Evolutionary conservation across 805 yeast genomes (phyloP).

Genomic region (Ogataea neopini): DNA sequence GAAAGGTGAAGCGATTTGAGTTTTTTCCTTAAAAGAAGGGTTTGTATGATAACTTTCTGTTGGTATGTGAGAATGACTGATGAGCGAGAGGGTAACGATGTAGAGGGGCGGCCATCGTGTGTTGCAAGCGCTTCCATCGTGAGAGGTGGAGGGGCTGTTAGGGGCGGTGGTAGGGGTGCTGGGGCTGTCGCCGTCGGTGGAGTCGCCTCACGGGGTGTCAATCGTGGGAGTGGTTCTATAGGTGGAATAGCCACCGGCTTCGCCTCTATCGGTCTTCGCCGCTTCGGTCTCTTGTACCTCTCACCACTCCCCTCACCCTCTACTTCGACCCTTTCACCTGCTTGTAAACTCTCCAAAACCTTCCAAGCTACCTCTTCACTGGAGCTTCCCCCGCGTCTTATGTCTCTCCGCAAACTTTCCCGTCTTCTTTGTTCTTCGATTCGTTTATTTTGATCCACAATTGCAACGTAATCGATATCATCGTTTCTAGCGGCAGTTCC

Average conservation of each 20-base stretch:
- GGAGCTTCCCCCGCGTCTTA: neutral
- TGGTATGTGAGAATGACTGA: slow-evolving; percentile 27
- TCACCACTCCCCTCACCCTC: slow-evolving; percentile 1
- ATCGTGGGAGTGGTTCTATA: no score
- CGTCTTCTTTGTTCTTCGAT: slow-evolving; percentile 14
- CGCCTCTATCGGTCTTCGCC: slow-evolving; percentile 2
- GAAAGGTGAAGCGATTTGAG: slow-evolving; percentile 43
- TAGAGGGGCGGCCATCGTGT: slow-evolving; percentile 14
- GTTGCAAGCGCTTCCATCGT: slow-evolving; percentile 23
- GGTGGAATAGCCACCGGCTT: neutral
- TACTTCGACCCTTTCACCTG: slow-evolving; percentile 9
- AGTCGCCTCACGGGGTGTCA: no score
- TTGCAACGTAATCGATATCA: slow-evolving; percentile 24
- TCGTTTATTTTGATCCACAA: slow-evolving; percentile 25
- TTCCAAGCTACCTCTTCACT: slow-evolving; percentile 33
- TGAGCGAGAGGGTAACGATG: neutral
- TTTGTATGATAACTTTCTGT: slow-evolving; percentile 59
- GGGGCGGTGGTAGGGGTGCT: neutral
- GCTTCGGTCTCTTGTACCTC: slow-evolving; percentile 19
- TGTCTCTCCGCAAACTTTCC: slow-evolving; percentile 4
- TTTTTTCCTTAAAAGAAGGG: slow-evolving; percentile 50
- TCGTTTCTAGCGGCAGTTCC: no score
- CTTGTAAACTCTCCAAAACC: slow-evolving; percentile 27
- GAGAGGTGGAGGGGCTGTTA: slow-evolving; percentile 4
- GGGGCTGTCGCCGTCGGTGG: no score